These are phyloP conservation scores for Picea abies DNA, from an alignment of 83 land plant genomes.

Conservation along the genomic window DNA sequence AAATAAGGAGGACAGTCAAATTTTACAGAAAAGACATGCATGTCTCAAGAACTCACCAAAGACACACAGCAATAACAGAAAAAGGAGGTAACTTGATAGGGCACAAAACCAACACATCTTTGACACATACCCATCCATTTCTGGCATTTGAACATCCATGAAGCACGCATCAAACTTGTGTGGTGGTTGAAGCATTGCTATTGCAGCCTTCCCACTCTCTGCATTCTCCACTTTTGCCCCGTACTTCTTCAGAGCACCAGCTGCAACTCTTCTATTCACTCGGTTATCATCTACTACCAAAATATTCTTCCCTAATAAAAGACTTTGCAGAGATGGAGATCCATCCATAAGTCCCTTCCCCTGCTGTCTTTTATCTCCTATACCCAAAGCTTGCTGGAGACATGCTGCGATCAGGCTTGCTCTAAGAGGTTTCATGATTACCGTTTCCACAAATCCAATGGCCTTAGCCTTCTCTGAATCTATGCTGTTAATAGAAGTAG, in stretches of 20 bases:
- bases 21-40: not conserved
- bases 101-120: not conserved
- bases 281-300: constrained; percentile 54
- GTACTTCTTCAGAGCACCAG: constrained; percentile 44
- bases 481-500: constrained; percentile 32
- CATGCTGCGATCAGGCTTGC: constrained; percentile 24
- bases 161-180: constrained; percentile 61
- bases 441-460: constrained; percentile 22
- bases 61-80: not conserved
- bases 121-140: constrained; percentile 55
- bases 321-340: constrained; percentile 25
- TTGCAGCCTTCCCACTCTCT: constrained; percentile 44
- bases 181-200: constrained; percentile 36
- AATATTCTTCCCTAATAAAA: constrained; percentile 38
- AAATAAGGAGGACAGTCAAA: constrained; percentile 2
- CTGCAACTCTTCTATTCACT: constrained; percentile 50
- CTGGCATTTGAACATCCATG: constrained; percentile 72
- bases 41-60: not conserved
- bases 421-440: constrained; percentile 25
- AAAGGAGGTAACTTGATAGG: not conserved
- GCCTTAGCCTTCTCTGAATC: constrained; percentile 15
- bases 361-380: constrained; percentile 23
- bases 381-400: constrained; percentile 22
- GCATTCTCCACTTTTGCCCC: constrained; percentile 50
- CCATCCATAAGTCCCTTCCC: constrained; percentile 15